These are phyloP conservation scores for Neurospora sp. DNA, from an alignment of 495 filamentous ascomycete species.

Conservation along the genomic window DNA sequence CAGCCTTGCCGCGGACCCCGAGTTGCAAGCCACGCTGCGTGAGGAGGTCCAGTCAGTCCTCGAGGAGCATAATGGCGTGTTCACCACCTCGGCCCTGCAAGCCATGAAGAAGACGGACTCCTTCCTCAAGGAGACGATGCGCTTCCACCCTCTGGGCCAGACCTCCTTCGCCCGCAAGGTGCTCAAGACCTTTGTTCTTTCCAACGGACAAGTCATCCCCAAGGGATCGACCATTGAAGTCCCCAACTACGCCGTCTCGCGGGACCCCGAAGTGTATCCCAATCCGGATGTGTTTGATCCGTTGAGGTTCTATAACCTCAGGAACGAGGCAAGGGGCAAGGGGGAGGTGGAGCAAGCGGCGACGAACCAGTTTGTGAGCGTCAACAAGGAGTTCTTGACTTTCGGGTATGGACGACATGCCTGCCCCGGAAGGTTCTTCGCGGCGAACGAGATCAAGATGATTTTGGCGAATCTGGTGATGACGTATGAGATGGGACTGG, in stretches of 20 bases:
- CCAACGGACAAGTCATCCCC: constrained; percentile 30
- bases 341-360: constrained; percentile 19
- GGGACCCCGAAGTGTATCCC: constrained; percentile 17
- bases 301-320: constrained; percentile 38
- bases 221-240: constrained; percentile 28
- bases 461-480: constrained; percentile 44
- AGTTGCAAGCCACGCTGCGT: constrained; percentile 37
- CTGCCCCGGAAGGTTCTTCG: constrained; percentile 52
- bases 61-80: constrained; percentile 17
- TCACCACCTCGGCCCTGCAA: constrained; percentile 18
- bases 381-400: constrained; percentile 25
- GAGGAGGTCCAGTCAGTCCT: constrained; percentile 39
- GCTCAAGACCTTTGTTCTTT: constrained; percentile 28
- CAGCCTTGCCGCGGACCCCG: constrained; percentile 32
- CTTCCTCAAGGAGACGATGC: constrained; percentile 27
- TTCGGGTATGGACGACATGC: constrained; percentile 49
- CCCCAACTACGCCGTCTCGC: constrained; percentile 27
- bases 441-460: constrained; percentile 43
- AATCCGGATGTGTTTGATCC: constrained; percentile 36
- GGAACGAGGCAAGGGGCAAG: constrained; percentile 23
- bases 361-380: constrained; percentile 33
- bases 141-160: constrained; percentile 9
- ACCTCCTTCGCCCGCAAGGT: constrained; percentile 29
- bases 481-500: constrained; percentile 43
- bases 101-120: constrained; percentile 28